Conservation (phyloP, 2,329 filamentous ascomycete genomes). For the Rutstroemia sp. region DNA sequence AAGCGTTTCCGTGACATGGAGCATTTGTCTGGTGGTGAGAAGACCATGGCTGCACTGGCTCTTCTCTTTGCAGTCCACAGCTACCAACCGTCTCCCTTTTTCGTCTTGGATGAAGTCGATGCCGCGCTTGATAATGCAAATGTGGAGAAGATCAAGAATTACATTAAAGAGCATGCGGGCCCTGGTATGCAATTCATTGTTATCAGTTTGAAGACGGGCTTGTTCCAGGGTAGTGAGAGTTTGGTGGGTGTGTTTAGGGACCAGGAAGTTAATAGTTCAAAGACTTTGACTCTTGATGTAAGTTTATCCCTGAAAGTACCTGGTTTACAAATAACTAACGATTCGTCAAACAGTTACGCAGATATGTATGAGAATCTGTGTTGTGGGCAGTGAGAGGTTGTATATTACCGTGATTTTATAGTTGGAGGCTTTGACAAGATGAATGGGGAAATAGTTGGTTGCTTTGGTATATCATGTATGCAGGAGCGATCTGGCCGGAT, state of each 20-base stretch:
- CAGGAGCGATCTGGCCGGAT: conserved; percentile 1
- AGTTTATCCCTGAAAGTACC: conserved; percentile 38
- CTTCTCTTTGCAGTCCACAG: conserved; percentile 94
- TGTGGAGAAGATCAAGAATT: conserved; percentile 91
- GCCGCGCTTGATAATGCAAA: conserved; percentile 98
- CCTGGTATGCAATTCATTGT: conserved; percentile 99
- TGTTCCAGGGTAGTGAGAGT: conserved; percentile 96
- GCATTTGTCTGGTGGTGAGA: conserved; percentile 92
- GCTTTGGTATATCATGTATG: background rate
- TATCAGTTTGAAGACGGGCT: conserved; percentile 87
- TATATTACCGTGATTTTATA: background rate
- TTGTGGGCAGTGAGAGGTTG: background rate
- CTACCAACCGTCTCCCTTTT: conserved; percentile 93
- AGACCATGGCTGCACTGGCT: conserved; percentile 97
- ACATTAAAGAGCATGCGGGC: conserved; percentile 87
- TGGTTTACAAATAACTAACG: conserved; percentile 12
- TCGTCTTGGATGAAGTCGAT: conserved; percentile 96
- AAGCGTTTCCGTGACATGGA: conserved; percentile 99
- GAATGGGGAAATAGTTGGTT: background rate
- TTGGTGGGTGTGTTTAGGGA: conserved; percentile 94
- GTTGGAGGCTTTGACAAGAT: background rate
- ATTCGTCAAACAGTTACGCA: conserved; percentile 18
- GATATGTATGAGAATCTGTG: conserved; percentile 18
- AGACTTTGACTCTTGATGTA: conserved; percentile 90
- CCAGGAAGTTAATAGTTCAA: conserved; percentile 86